Base-by-base conservation (phyloP, 768 basidiomycete genomes). In the Lentinula edodes region DNA sequence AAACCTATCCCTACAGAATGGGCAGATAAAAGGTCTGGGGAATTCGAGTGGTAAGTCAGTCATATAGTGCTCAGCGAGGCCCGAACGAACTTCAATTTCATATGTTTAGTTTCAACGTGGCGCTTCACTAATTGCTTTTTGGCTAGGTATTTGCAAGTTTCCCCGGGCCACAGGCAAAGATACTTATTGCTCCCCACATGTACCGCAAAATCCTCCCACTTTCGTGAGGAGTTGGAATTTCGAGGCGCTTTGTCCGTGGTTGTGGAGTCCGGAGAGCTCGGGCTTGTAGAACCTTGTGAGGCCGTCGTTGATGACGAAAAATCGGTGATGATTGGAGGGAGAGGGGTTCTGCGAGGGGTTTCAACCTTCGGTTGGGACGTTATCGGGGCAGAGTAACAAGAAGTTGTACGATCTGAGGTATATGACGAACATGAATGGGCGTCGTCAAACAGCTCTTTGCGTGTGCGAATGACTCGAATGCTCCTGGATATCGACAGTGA, bases 91-190 rank as follows among this genome's bases (percentile, higher is more conserved):
- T 83, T 85, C 65, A 83, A 76, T 55, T 80, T 77, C 51, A 89
- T 69, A 67, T 89, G 88, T 13, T 80, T 83, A 8, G 82, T 82
- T 70, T 85, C 79, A 52, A 89, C 77, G 69, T 89, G 88, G 32
- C 88, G 79, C 70, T 87, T 88, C 61, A 89, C 83, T 46, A 87
- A 76, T 68, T 88, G 87, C 70, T 84, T 87, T 67, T 85, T 84
- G 28, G 79, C 74, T 38, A 69, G 68, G 63, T 82, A 82, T 20
- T 73, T 69, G 64, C 82, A 83, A 69, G 20, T 3, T 28, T 16
- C 23, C 41, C 28, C 28, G 28, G 28, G 28, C 28, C 55, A 42
- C 5, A 5, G 13, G 23, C 38, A 56, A 20, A 8, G 9, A 23
- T 13, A 43, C 15, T 20, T 9, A 5, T 23, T 16, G 1, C 9